These are phyloP conservation scores for Fraxinus pennsylvanica DNA, from an alignment of 257 asterid genomes.

Conservation along the genomic window DNA sequence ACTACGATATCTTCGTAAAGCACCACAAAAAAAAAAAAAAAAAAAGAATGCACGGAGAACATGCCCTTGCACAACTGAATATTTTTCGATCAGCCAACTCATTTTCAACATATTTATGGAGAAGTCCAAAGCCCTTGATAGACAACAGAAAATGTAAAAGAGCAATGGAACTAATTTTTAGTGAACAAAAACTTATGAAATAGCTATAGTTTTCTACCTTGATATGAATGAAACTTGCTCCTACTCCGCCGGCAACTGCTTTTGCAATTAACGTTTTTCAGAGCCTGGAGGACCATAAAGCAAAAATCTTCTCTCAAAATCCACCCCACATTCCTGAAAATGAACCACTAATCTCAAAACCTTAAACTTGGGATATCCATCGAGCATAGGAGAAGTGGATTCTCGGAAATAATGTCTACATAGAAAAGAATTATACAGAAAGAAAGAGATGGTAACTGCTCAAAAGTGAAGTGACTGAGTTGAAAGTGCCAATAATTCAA, in stretches of 20 bases:
- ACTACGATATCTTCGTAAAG: too few species aligned
- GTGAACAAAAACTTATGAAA: constrained; percentile 5
- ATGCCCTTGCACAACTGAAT: constrained; percentile 86
- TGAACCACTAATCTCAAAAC: background rate
- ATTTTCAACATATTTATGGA: constrained; percentile 76
- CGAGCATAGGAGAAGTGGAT: background rate
- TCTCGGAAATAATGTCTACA: background rate
- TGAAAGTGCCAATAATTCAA: background rate
- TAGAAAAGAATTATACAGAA: too few species aligned
- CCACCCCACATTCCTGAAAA: constrained; percentile 58
- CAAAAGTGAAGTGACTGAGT: too few species aligned
- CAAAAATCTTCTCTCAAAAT: constrained; percentile 72
- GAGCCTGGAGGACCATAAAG: constrained; percentile 98
- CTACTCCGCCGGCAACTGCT: constrained; percentile 94
- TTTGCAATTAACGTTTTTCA: constrained; percentile 88
- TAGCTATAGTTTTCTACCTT: constrained; percentile 46
- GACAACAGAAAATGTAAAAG: constrained; percentile 20
- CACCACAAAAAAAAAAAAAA: constrained; percentile 68
- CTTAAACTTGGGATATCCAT: background rate
- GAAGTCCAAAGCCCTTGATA: constrained; percentile 81
- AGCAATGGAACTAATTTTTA: constrained; percentile 1
- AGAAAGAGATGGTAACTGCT: background rate
- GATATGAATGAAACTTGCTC: constrained; percentile 86
- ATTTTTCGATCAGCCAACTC: constrained; percentile 74
- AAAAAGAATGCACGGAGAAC: constrained; percentile 86